These are phyloP conservation scores for Lyophyllum atratum DNA, from an alignment of 768 basidiomycete genomes.

Conservation along the genomic window DNA sequence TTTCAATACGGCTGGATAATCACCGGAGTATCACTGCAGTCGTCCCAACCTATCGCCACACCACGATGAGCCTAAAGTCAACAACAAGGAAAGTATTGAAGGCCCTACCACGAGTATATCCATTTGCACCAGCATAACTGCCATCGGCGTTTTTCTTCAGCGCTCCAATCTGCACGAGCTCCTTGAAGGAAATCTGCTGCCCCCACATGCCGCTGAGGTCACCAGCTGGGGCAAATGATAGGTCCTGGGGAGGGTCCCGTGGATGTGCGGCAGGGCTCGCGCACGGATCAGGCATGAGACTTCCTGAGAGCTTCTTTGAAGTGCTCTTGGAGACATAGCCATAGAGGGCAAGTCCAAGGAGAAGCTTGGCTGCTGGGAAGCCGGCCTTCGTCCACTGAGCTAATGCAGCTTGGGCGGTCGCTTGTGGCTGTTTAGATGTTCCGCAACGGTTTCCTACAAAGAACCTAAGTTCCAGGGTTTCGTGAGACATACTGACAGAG, in stretches of 20 bases:
- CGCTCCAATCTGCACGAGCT: slow-evolving; percentile 43
- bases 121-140: slow-evolving; percentile 43
- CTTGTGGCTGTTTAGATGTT: slow-evolving; percentile 60
- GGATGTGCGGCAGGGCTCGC: slow-evolving; percentile 33
- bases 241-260: slow-evolving; percentile 12
- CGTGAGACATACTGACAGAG: neutral
- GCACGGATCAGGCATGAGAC: slow-evolving; percentile 17
- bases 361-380: slow-evolving; percentile 66
- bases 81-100: neutral
- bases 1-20: slow-evolving; percentile 18
- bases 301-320: slow-evolving; percentile 31
- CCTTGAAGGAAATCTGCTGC: slow-evolving; percentile 53
- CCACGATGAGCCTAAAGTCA: slow-evolving; percentile 6
- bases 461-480: neutral
- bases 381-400: slow-evolving; percentile 66
- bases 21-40: slow-evolving; percentile 70
- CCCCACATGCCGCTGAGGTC: slow-evolving; percentile 50
- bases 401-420: slow-evolving; percentile 65
- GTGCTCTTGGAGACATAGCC: slow-evolving; percentile 61
- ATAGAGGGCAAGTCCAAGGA: slow-evolving; percentile 70
- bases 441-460: slow-evolving; percentile 53
- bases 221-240: slow-evolving; percentile 26
- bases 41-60: slow-evolving; percentile 55
- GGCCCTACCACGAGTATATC: slow-evolving; percentile 49
- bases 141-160: slow-evolving; percentile 42